These are phyloP conservation scores for grape (Vitis vinifera) DNA, from an alignment of 164 flowering plant species.

Conservation along the genomic window ASM3070453v1 NC_081809.1:5286501-5287000, in stretches of 20 bases:
- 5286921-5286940: constrained; percentile 39
- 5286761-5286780: neutral
- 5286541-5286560: too few relatives aligned
- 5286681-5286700: constrained; percentile 40
- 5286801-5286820: constrained; percentile 29
- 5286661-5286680: constrained; percentile 45
- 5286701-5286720: constrained; percentile 40
- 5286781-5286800: neutral
- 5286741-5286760: constrained; percentile 19
- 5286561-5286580: too few relatives aligned
- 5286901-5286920: constrained; percentile 38
- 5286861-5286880: constrained; percentile 47
- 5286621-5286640: constrained; percentile 50
- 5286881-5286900: constrained; percentile 18
- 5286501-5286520: constrained; percentile 40
- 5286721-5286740: constrained; percentile 23
- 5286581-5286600: neutral
- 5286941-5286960: constrained; percentile 50
- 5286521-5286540: too few relatives aligned
- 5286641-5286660: constrained; percentile 33
- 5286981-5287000: constrained; percentile 50
- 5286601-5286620: neutral
- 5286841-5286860: constrained; percentile 44
- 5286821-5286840: constrained; percentile 46
- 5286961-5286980: constrained; percentile 28